A percentile compares a stretch with the other conserved stretches of the same genome.
These are phyloP conservation scores for Blastocystis sp. DNA, from an alignment of 352 stramenopile genomes.

Conservation along the genomic window DNA sequence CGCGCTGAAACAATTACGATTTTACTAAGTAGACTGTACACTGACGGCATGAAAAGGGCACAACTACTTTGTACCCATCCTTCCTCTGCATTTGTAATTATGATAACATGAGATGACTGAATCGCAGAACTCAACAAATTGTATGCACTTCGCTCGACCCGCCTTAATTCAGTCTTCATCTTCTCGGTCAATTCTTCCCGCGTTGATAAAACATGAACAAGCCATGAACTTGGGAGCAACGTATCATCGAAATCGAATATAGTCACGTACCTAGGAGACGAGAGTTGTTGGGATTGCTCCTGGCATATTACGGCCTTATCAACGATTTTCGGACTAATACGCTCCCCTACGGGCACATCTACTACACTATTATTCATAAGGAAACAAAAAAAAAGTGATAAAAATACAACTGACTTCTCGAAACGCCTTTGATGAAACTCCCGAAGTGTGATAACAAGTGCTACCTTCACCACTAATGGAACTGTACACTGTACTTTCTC, in stretches of 20 bases:
- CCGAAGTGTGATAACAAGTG: neutral
- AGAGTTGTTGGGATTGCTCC: neutral
- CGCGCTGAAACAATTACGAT: conserved; percentile 81
- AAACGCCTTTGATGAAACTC: neutral
- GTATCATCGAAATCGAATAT: conserved; percentile 65
- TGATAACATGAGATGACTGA: conserved; percentile 73
- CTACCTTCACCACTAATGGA: neutral
- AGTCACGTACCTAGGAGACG: conserved; percentile 6
- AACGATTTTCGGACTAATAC: neutral
- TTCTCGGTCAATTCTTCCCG: neutral
- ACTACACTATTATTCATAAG: neutral
- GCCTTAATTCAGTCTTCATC: conserved; percentile 67
- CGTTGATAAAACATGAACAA: neutral
- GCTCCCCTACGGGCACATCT: neutral
- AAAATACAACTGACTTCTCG: neutral
- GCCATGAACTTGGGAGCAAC: conserved; percentile 62
- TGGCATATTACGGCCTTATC: neutral
- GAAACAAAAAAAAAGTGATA: neutral
- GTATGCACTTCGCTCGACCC: conserved; percentile 73
- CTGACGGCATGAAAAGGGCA: conserved; percentile 76
- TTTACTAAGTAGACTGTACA: conserved; percentile 72
- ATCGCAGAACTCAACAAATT: conserved; percentile 72
- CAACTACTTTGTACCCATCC: conserved; percentile 81
- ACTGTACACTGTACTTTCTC: neutral
- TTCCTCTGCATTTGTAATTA: conserved; percentile 78